Percentiles rank a stretch among this genome's conserved stretches.
These are phyloP conservation scores for Camellia sinensis DNA, from an alignment of 148 eudicot genomes.

Conservation along the genomic window DNA sequence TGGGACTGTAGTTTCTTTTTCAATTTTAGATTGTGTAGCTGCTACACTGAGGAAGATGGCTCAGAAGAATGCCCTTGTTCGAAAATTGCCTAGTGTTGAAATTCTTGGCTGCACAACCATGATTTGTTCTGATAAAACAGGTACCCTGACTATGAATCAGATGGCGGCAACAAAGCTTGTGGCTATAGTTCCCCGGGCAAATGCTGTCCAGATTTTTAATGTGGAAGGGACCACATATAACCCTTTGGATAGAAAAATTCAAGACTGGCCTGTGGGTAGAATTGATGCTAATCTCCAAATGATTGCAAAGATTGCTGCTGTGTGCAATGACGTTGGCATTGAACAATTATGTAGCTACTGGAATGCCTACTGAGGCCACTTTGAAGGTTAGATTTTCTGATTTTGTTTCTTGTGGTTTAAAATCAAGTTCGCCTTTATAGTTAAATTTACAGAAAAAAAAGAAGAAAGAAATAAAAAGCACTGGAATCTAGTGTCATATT, in stretches of 20 bases:
- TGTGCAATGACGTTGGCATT: slow-evolving; percentile 70
- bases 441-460: neutral
- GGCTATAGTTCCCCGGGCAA: slow-evolving; percentile 45
- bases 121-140: slow-evolving; percentile 77
- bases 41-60: slow-evolving; percentile 53
- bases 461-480: neutral
- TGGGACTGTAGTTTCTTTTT: too few relatives aligned
- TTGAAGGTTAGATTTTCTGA: slow-evolving; percentile 47
- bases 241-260: slow-evolving; percentile 63
- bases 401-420: neutral
- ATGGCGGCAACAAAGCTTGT: slow-evolving; percentile 72
- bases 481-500: neutral
- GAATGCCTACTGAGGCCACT: slow-evolving; percentile 80
- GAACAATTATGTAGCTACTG: slow-evolving; percentile 63
- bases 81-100: slow-evolving; percentile 80
- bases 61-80: slow-evolving; percentile 74
- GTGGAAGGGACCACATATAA: slow-evolving; percentile 73
- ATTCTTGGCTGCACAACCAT: slow-evolving; percentile 80
- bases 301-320: slow-evolving; percentile 68
- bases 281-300: slow-evolving; percentile 68
- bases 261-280: slow-evolving; percentile 46
- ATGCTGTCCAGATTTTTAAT: slow-evolving; percentile 37
- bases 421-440: neutral
- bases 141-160: slow-evolving; percentile 80
- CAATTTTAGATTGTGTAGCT: too few relatives aligned